phyloP scores from a whole-genome alignment of 305 asterid genomes.

The Rubia occidens region DNA sequence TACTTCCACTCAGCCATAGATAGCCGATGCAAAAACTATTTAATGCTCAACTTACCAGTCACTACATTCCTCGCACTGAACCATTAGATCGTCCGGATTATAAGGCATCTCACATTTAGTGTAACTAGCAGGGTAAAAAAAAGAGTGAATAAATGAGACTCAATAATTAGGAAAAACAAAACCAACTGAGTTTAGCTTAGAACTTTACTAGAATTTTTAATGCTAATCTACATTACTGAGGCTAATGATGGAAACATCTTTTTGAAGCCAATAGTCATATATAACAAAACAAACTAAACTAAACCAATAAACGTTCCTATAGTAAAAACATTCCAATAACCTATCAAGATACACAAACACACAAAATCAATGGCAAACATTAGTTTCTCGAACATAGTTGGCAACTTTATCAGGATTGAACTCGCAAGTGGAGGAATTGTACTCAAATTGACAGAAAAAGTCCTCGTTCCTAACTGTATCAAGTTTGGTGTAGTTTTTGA shows the following conservation, averaged over 20 bases:
- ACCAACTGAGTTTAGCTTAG: no score
- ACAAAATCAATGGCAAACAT: no score
- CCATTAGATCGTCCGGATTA: background rate
- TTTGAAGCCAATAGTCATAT: no score
- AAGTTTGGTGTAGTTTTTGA: slow-evolving; percentile 74
- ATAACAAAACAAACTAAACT: no score
- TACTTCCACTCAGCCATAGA: background rate
- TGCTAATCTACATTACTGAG: no score
- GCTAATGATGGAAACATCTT: no score
- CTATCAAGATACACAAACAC: slow-evolving; percentile 15
- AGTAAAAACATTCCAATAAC: no score
- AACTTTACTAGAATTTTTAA: no score
- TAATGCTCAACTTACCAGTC: background rate
- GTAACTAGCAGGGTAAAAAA: background rate
- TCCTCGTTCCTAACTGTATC: slow-evolving; percentile 81
- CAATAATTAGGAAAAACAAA: no score
- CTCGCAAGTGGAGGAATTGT: slow-evolving; percentile 71
- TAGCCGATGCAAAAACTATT: background rate
- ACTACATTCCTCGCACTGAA: background rate
- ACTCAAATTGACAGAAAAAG: slow-evolving; percentile 78
- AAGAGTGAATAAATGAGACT: no score
- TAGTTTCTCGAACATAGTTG: slow-evolving; percentile 40
- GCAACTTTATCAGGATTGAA: slow-evolving; percentile 84
- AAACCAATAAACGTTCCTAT: no score
- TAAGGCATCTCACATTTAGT: background rate